These are phyloP conservation scores for Trametopsis cervina DNA, from an alignment of 768 basidiomycete species.

Conservation along the genomic window DNA sequence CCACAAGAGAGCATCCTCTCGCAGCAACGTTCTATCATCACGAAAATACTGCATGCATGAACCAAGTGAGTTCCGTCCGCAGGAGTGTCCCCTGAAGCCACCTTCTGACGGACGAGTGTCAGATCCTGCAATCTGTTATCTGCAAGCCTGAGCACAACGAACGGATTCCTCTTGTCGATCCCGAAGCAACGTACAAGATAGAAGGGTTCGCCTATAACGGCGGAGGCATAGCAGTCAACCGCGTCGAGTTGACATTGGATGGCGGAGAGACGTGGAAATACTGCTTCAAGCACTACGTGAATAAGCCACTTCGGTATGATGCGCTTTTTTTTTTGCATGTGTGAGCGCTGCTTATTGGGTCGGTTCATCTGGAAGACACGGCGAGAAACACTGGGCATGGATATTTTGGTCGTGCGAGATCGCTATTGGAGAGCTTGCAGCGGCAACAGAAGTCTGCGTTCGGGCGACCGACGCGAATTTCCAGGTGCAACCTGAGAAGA, in stretches of 20 bases:
- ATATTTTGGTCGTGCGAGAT: conserved; percentile 19
- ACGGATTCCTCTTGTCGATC: conserved; percentile 3
- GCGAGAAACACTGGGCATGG: conserved; percentile 19
- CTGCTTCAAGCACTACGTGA: conserved; percentile 14
- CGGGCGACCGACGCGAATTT: conserved; percentile 14
- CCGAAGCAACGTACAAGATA: no score
- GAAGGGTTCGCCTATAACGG: conserved; percentile 18
- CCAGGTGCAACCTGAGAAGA: conserved; percentile 17
- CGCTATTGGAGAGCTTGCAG: conserved; percentile 5
- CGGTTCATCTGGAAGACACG: conserved; percentile 11
- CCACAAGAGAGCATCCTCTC: conserved; percentile 14
- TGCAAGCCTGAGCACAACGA: conserved; percentile 16
- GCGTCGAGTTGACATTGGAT: conserved; percentile 17
- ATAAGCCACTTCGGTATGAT: conserved; percentile 9
- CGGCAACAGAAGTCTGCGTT: conserved; percentile 10
- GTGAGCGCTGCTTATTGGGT: neutral
- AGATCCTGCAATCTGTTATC: conserved; percentile 17
- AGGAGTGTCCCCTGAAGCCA: neutral
- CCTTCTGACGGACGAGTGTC: no score
- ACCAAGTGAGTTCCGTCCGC: conserved; percentile 8
- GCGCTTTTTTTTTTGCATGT: neutral
- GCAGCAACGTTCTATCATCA: conserved; percentile 15
- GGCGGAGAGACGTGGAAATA: conserved; percentile 18
- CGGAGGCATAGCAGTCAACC: conserved; percentile 10
- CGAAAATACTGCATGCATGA: conserved; percentile 16